Evolutionary conservation across 306 rosid species (phyloP), one percentile per base, ranked within the genome.

Genomic region (Inga laurina): DNA sequence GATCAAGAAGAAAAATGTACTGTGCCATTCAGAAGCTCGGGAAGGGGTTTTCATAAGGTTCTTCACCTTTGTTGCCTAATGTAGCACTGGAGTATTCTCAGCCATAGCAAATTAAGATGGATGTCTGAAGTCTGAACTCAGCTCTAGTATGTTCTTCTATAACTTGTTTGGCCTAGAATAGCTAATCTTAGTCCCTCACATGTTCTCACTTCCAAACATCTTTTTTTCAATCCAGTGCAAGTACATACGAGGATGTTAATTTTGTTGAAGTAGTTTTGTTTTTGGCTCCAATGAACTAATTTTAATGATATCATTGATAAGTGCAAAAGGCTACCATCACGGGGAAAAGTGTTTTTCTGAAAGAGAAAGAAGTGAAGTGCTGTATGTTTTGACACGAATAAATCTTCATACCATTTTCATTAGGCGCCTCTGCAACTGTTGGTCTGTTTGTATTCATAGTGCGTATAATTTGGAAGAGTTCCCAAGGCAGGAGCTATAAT

Each of bases 11-110:
- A 65, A 91, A 91, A 86, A 90, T 91, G 90, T 91, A 82, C 73
- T 87, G 61, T 43, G 92, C 95, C 76, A 90, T 91, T 69, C 92
- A 91, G 90, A 91, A 90, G 88, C 90, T 91, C 8, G 92, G 93
- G 41, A 90, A 91, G 84, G 93, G 96, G 10, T 90, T 91, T 81
- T 86, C 95, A 70, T 90, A 81, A 83, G 10, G 9, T 82, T 69
- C 3, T 21, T 72, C 11, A 12, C 62, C 57, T 46, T 19, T 75
- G 30, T 79, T 77, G 68, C 82, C 39, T 49, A 43, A 69, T 77
- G 72, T 62, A 72, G 76, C 69, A 34, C 51, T 71, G 71, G 75
- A 61, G 51, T 39, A n/a, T 79, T 81, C 79, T 71, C 90, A 80
- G 90, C 83, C 91, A 84, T 81, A 74, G 83, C 89, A 91, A 81